phyloP scores from a whole-genome alignment of 2,329 filamentous ascomycete species.

The Leptographium flavum region DNA sequence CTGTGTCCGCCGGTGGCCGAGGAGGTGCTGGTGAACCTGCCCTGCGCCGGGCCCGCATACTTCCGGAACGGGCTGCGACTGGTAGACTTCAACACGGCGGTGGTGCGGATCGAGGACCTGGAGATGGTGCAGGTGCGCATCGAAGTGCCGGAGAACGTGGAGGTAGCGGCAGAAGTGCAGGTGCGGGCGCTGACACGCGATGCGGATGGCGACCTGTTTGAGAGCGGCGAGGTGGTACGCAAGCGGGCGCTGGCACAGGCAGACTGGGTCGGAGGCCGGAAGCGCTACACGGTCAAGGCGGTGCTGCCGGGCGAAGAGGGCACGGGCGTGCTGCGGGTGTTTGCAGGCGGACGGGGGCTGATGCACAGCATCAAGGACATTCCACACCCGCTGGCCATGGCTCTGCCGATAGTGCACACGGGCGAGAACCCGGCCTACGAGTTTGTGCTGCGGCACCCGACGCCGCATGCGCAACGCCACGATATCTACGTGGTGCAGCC shows the following conservation, averaged over 20 bases:
- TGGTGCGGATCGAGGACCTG: conserved; percentile 74
- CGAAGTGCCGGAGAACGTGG: conserved; percentile 75
- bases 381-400: conserved; percentile 77
- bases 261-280: conserved; percentile 74
- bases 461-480: conserved; percentile 91
- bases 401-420: conserved; percentile 77
- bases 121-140: conserved; percentile 88
- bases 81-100: conserved; percentile 79
- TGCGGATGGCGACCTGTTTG: conserved; percentile 80
- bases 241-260: conserved; percentile 84
- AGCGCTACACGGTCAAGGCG: conserved; percentile 88
- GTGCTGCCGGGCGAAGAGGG: conserved; percentile 85
- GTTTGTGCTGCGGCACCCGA: conserved; percentile 85
- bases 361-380: conserved; percentile 98
- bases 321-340: conserved; percentile 74
- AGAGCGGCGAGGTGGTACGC: conserved; percentile 72
- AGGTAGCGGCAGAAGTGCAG: conserved; percentile 86
- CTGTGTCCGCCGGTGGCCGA: conserved; percentile 78
- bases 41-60: conserved; percentile 72
- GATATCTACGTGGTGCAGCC: conserved; percentile 95
- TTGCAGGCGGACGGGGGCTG: conserved; percentile 82
- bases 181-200: conserved; percentile 68
- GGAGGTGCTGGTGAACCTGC: conserved; percentile 74
- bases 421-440: conserved; percentile 92
- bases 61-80: conserved; percentile 74